Evolutionary conservation across 2,329 filamentous ascomycete species (phyloP).

Genomic region (Ophiocordyceps camponoti-leonardi): DNA sequence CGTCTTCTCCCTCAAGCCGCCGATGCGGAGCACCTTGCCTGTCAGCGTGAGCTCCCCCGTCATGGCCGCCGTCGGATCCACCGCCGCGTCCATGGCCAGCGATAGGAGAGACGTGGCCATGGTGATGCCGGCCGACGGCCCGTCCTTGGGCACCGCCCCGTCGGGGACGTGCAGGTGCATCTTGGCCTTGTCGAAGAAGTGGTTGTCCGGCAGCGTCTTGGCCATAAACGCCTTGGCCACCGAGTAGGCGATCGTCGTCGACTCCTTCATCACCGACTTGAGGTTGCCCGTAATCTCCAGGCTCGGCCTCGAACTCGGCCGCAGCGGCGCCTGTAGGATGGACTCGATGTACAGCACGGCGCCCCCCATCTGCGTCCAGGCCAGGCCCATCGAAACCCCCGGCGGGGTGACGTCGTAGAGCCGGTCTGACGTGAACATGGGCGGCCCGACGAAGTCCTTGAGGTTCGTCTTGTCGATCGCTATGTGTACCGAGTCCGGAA

Average conservation of each 20-base stretch:
- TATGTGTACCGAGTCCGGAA: slow-evolving; percentile 77
- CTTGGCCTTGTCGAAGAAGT: slow-evolving; percentile 90
- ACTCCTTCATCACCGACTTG: slow-evolving; percentile 97
- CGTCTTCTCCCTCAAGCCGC: slow-evolving; percentile 89
- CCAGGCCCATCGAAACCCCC: slow-evolving; percentile 92
- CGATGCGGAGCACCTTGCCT: slow-evolving; percentile 89
- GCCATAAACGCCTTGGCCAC: slow-evolving; percentile 86
- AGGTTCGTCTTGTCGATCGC: slow-evolving; percentile 76
- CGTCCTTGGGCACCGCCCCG: slow-evolving; percentile 90
- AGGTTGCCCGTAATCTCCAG: slow-evolving; percentile 90
- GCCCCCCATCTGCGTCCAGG: slow-evolving; percentile 95
- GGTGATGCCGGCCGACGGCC: slow-evolving; percentile 82
- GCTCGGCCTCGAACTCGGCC: slow-evolving; percentile 54
- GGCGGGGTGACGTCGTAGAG: slow-evolving; percentile 87
- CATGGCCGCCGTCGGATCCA: slow-evolving; percentile 87
- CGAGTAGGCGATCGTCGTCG: slow-evolving; percentile 84
- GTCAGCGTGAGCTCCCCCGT: slow-evolving; percentile 94
- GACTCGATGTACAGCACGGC: slow-evolving; percentile 95
- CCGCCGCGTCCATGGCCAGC: slow-evolving; percentile 58
- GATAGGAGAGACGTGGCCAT: slow-evolving; percentile 92
- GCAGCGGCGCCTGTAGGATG: slow-evolving; percentile 72
- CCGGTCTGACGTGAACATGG: slow-evolving; percentile 87
- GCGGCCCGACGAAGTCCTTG: slow-evolving; percentile 92
- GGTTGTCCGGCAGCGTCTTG: slow-evolving; percentile 70
- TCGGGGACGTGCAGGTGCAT: slow-evolving; percentile 95